phyloP scores from a whole-genome alignment of 1,284 basidiomycete genomes.

The Vanrija sp. region DNA sequence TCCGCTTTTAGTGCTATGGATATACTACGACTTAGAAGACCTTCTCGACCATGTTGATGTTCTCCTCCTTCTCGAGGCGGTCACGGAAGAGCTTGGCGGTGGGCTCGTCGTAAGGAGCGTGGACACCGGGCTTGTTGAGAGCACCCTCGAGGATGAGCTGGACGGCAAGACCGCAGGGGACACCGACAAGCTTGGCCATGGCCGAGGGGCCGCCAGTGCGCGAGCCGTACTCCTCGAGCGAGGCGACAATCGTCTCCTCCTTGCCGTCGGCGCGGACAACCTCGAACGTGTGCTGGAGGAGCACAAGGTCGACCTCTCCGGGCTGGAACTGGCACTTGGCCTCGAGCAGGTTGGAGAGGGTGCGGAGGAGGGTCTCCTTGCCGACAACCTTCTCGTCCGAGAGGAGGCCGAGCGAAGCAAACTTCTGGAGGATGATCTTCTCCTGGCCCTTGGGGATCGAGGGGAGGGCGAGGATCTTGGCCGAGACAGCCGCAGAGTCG shows the following conservation, averaged over 20 bases:
- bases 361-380: constrained; percentile 83
- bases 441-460: constrained; percentile 69
- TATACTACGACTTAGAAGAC: constrained; percentile 39
- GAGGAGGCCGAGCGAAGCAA: constrained; percentile 93
- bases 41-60: constrained; percentile 72
- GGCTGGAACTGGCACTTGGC: constrained; percentile 84
- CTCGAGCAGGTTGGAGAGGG: constrained; percentile 88
- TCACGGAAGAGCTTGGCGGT: constrained; percentile 77
- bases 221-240: constrained; percentile 85
- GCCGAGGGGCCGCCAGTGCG: constrained; percentile 74
- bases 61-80: constrained; percentile 70
- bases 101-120: constrained; percentile 76
- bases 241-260: constrained; percentile 84
- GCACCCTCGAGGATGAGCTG: constrained; percentile 70
- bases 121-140: constrained; percentile 73
- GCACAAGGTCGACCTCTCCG: constrained; percentile 91
- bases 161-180: constrained; percentile 90
- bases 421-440: constrained; percentile 75
- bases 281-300: constrained; percentile 96
- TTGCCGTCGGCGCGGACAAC: constrained; percentile 80
- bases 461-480: constrained; percentile 65
- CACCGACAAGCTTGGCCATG: constrained; percentile 89
- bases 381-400: constrained; percentile 63
- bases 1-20: too few relatives aligned
- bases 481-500: constrained; percentile 67